Evolutionary conservation across 2,329 filamentous ascomycete species (phyloP).

Genomic region (Ceratocystis huliohia): DNA sequence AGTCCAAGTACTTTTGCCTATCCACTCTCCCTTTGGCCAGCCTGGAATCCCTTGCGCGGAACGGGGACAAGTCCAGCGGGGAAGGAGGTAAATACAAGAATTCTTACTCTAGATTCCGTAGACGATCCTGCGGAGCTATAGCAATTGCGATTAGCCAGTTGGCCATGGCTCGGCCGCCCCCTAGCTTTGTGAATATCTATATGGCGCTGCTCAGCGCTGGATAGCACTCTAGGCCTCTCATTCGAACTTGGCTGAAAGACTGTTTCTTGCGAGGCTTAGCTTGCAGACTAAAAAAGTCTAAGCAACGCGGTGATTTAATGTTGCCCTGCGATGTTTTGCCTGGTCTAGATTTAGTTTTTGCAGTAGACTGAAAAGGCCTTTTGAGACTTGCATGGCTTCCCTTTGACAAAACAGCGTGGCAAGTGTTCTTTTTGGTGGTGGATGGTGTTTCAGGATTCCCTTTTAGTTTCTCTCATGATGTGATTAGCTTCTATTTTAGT

Average conservation of each 20-base stretch:
- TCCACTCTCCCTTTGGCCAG: not conserved
- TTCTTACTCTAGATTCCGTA: not conserved
- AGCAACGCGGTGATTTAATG: not conserved
- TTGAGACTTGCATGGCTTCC: no score
- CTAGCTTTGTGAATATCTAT: not conserved
- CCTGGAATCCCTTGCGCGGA: not conserved
- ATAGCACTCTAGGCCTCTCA: not conserved
- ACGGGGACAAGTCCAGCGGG: not conserved
- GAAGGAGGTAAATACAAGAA: not conserved
- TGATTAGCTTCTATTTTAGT: not conserved
- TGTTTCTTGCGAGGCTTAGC: no score
- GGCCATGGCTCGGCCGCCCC: not conserved
- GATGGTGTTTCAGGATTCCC: conserved; percentile 3
- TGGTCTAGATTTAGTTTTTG: no score
- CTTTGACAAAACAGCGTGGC: no score
- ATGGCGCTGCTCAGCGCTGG: not conserved
- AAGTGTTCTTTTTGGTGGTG: not conserved
- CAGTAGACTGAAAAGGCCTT: no score
- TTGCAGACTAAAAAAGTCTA: no score
- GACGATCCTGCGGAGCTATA: not conserved
- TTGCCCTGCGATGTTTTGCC: no score
- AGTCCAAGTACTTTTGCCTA: not conserved
- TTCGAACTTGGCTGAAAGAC: not conserved
- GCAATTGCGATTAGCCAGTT: not conserved
- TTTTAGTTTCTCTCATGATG: not conserved